Conservation (phyloP, 345 rosid species). For the Gynandropsis gynandra region DNA sequence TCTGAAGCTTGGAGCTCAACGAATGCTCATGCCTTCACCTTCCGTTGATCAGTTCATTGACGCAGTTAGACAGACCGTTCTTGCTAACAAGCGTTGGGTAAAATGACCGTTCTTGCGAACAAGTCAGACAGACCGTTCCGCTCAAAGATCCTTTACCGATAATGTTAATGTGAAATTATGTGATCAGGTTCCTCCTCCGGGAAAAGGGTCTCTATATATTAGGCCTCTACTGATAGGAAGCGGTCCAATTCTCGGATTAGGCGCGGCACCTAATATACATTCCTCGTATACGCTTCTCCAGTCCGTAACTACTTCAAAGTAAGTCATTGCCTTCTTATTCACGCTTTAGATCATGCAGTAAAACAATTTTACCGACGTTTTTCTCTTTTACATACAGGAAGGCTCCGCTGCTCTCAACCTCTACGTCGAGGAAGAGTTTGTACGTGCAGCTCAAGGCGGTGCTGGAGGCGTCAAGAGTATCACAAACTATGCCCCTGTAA, state of each 20-base stretch:
- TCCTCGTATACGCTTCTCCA: constrained; percentile 41
- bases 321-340: neutral
- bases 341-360: neutral
- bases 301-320: constrained; percentile 37
- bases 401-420: constrained; percentile 28
- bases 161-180: constrained; percentile 17
- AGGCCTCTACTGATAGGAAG: constrained; percentile 48
- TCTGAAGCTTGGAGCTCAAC: constrained; percentile 47
- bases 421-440: constrained; percentile 39
- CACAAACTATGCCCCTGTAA: constrained; percentile 32
- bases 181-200: constrained; percentile 42
- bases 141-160: too few species aligned
- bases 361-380: constrained; percentile 4
- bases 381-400: constrained; percentile 21
- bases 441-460: constrained; percentile 65
- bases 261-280: constrained; percentile 45
- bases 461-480: constrained; percentile 73
- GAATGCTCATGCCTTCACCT: constrained; percentile 55
- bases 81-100: constrained; percentile 75
- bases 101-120: too few species aligned
- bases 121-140: too few species aligned
- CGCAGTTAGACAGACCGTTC: constrained; percentile 46
- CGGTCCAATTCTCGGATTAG: constrained; percentile 41
- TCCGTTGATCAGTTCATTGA: constrained; percentile 43
- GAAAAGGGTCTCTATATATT: constrained; percentile 45